Evolutionary conservation across 441 rosid species (phyloP), one percentile per base, ranked within the genome.

Genomic region (Pelargonium fulgidum): DNA sequence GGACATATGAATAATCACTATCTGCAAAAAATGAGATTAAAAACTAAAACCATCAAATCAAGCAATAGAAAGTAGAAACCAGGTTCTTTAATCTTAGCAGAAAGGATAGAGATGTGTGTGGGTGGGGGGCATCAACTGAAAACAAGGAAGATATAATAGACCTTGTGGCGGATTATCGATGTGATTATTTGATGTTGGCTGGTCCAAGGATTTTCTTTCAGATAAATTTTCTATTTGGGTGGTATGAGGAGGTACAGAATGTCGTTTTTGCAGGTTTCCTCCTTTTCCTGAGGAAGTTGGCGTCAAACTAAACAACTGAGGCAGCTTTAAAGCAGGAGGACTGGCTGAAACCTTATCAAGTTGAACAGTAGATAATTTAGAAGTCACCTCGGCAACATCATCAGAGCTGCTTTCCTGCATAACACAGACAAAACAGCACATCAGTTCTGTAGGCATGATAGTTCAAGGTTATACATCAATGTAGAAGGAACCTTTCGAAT

Each of bases 281-380:
- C 85, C 84, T 81, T 89, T 94, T 68, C 90, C 94, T 64, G 96
- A 89, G 62, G 97, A 89, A 80, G 82, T 94, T 75, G 98, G 97
- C 56, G 93, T 89, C 83, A 87, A 86, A 81, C 89, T 83, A 86
- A 95, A 95, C 70, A 92, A 79, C 70, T 95, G 97, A 10, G 99
- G 99, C 52, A 95, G 89, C 83, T 90, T 95, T 79, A 95, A 71
- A 36, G 99, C 81, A 64, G 91, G 86, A 64, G 94, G 76, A 71
- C 86, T 84, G 65, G 90, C 86, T 66, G 93, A 88, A 68, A 80
- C 85, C 79, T 89, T 92, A 69, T 90, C 98, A 72, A 90, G 83
- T 79, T 89, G 97, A 78, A 92, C 77, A 50, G 77, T 74, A 45
- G 97, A 89, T 82, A 90, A 78, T 73, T 81, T 81, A 19, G 96